These are phyloP conservation scores for Centaurea solstitialis DNA, from an alignment of 129 eudicot genomes.

Conservation along the genomic window DNA sequence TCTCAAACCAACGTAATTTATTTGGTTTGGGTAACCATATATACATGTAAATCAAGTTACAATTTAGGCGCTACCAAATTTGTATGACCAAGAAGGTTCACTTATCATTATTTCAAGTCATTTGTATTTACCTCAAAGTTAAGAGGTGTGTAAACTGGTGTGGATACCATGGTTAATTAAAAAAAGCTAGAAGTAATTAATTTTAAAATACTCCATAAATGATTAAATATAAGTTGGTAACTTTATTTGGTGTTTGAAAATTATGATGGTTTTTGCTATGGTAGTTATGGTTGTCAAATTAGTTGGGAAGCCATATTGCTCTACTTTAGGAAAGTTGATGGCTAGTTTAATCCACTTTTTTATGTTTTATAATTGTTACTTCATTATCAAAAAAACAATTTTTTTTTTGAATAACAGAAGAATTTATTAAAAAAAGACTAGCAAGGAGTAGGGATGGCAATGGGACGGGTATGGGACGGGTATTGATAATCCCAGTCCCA, in stretches of 20 bases:
- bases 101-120: no score
- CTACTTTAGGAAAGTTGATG: background rate
- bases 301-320: conserved; percentile 17
- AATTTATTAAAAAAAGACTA: no score
- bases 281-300: conserved; percentile 18
- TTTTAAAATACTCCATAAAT: background rate
- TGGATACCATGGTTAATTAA: background rate
- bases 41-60: background rate
- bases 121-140: no score
- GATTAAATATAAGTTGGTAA: background rate
- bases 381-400: no score
- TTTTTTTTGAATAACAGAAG: no score
- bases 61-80: no score
- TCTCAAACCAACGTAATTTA: no score
- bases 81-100: background rate
- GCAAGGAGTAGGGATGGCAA: no score
- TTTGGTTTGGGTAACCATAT: background rate
- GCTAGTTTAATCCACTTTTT: background rate
- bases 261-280: conserved; percentile 10
- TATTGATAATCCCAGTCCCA: no score
- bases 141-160: background rate
- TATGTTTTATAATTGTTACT: background rate
- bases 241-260: background rate
- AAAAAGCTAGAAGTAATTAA: background rate
- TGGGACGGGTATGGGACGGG: no score